Base-by-base conservation (phyloP, 2,329 filamentous ascomycete genomes). In the Talaromyces sp. region DNA sequence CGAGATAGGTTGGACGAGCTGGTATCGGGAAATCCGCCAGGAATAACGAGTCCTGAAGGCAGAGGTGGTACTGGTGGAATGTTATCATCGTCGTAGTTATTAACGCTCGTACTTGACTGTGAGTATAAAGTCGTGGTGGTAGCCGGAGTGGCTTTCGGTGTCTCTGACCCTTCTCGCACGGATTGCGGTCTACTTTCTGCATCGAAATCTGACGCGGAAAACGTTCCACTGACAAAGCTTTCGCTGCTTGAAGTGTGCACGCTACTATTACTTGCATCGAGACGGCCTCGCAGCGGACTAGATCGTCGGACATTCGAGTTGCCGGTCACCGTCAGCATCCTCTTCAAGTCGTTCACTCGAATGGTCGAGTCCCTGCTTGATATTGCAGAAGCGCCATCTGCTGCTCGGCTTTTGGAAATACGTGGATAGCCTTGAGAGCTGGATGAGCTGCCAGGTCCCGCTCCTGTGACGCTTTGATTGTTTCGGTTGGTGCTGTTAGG, bases 41-140 rank as follows among this genome's bases (percentile, higher is more conserved):
- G 77, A 18, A 80, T 72, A 37, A 75, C 70, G 37, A 81, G 69
- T 5, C 72, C 72, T 0, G 72, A 68, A 14, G 78, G 78, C n/a
- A 80, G 73, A 21, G 79, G 79, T 12, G 79, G 79, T 4, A 81
- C 79, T 12, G 79, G 79, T 1, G 78, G 78, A n/a, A 81, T 76
- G 39, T 70, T 72, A n/a, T 75, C 68, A 7, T 69, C 66, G 50
- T 67, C 28, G 25, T 60, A 60, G 57, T 67, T 63, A 7, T 23
- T 31, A 31, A 42, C 65, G 62, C 25, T 64, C 37, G 31, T 25
- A 8, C 60, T 68, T 28, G 64, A 58, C 23, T 68, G 66, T 68
- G 64, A 42, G 67, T 57, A 11, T 64, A 66, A 35, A 33, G 21
- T 55, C 16, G 28, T 52, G 14, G 21, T 42, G 11, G 39, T 48